phyloP scores from a whole-genome alignment of 257 asterid species.

The Nemophila menziesii region DNA sequence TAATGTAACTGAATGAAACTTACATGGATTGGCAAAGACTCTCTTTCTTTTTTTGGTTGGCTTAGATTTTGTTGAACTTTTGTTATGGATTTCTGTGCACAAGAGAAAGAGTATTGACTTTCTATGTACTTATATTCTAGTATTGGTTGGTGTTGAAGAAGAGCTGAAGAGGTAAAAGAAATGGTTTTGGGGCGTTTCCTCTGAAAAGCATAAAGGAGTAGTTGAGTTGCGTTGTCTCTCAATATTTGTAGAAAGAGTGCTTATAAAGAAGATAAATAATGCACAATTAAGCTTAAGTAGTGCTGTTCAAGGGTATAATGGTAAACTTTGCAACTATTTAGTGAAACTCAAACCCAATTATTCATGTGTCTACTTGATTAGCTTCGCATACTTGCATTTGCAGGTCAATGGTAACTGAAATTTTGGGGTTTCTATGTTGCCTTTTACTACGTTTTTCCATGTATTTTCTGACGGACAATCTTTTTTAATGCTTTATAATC shows the following conservation, averaged over 20 bases:
- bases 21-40: too few relatives aligned
- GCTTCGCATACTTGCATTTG: not conserved
- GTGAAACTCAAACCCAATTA: not conserved
- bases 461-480: too few relatives aligned
- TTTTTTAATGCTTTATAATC: too few relatives aligned
- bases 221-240: slow-evolving; percentile 7
- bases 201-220: slow-evolving; percentile 21
- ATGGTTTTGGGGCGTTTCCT: slow-evolving; percentile 18
- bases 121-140: slow-evolving; percentile 1
- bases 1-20: too few relatives aligned
- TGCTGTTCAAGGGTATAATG: not conserved
- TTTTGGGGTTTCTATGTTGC: too few relatives aligned
- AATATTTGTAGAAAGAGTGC: not conserved
- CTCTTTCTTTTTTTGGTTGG: slow-evolving; percentile 6
- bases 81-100: not conserved
- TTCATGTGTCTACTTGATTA: not conserved
- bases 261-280: not conserved
- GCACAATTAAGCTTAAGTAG: not conserved
- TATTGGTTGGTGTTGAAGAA: slow-evolving; percentile 13
- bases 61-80: slow-evolving; percentile 1
- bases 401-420: not conserved
- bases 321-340: not conserved
- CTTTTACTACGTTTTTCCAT: too few relatives aligned
- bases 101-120: not conserved
- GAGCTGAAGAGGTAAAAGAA: not conserved